Percentiles rank a stretch among this genome's conserved stretches.
Conservation (phyloP, 495 filamentous ascomycete species). For the Neurospora pannonica region DNA sequence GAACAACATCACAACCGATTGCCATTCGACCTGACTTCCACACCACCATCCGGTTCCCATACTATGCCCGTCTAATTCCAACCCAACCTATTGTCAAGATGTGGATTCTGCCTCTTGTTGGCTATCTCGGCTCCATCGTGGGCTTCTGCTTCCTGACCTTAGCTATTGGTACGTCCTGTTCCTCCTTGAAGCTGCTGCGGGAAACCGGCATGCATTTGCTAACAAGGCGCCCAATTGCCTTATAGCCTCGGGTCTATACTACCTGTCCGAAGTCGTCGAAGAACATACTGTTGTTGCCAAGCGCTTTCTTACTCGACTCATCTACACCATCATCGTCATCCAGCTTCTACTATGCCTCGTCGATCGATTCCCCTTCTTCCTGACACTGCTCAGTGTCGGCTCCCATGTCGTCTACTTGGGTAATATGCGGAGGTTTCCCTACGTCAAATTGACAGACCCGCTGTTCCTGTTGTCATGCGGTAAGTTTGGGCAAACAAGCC, state of each 20-base stretch:
- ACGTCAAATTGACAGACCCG: slow-evolving; percentile 81
- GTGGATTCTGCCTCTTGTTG: slow-evolving; percentile 87
- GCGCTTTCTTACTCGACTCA: slow-evolving; percentile 69
- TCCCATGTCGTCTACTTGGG: slow-evolving; percentile 84
- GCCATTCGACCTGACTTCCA: not conserved
- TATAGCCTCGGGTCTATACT: slow-evolving; percentile 90
- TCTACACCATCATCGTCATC: slow-evolving; percentile 70
- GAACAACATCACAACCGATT: not conserved
- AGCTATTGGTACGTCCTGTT: slow-evolving; percentile 61
- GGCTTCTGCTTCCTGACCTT: slow-evolving; percentile 91
- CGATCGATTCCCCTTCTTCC: slow-evolving; percentile 71
- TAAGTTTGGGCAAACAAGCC: slow-evolving; percentile 25
- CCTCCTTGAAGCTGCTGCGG: not conserved
- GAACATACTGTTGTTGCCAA: slow-evolving; percentile 92
- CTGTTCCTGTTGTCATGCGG: slow-evolving; percentile 79
- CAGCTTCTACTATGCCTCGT: slow-evolving; percentile 68
- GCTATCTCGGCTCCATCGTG: slow-evolving; percentile 76
- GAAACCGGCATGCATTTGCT: not conserved
- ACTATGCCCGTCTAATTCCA: not conserved
- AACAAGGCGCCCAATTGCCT: not conserved
- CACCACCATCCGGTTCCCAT: not conserved
- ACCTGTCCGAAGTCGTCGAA: slow-evolving; percentile 94
- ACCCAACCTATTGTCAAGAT: slow-evolving; percentile 35
- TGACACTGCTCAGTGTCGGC: slow-evolving; percentile 65
- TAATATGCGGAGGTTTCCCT: slow-evolving; percentile 79